Evolutionary conservation across 2,329 filamentous ascomycete genomes (phyloP), one percentile per base, ranked within the genome.

Genomic region (Akanthomyces dipterigenus): DNA sequence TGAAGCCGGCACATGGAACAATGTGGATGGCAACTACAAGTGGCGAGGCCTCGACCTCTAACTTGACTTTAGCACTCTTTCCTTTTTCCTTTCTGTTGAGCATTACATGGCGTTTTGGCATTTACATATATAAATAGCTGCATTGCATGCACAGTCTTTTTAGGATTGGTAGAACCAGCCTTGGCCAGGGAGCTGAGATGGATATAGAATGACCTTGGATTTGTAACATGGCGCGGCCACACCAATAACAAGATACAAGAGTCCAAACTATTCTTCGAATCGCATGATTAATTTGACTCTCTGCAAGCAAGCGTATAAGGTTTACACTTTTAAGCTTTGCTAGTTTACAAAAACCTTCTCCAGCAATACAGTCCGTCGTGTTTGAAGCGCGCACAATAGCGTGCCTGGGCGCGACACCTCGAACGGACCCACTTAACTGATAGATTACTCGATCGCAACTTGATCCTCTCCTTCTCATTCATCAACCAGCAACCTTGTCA

Each of bases 1-100:
- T 63, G 77, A 77, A 38, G 72, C 79, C 20, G 80, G 79, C 1
- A 78, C 80, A 49, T 96, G 91, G 89, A 79, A 85, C 62, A 96
- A 96, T 73, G 83, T 96, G n/a, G 90, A 93, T 71, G 88, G 88
- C 1, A 80, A 81, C 14, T 86, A 82, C 66, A 78, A 79, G 14
- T 91, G 88, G 88, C 60, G 53, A 43, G 53, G 60, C 43, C 42
- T 61, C 24, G 60, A 61, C 26, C 31, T 61, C 28, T 49, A 56
- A 80, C 73, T 8, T 80, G 77, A 16, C 71, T 80, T 55, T 45
- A 64, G 31, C 53, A 49, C 40, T 54, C 42, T 53, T 54, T 26
- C 16, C 54, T 22, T 54, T 50, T 55, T 56, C n/a, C 49, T 42
- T 42, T 51, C 50, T 54, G 20, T 24, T 20, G 31, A 36, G 63